phyloP scores from a whole-genome alignment of 2,329 filamentous ascomycete genomes.

The Capronia coronata region DNA sequence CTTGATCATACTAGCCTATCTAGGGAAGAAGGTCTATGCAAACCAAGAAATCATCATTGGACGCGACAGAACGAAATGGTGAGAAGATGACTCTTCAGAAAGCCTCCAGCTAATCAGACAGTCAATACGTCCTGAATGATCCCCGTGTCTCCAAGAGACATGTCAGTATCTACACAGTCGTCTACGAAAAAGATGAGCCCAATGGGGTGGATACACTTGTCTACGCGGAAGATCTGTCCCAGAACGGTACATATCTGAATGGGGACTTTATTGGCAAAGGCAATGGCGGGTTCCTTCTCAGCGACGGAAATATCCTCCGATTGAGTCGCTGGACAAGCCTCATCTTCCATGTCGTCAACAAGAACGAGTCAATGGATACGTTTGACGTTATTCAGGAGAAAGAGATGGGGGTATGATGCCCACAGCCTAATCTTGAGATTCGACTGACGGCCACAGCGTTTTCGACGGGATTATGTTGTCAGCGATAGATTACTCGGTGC shows the following conservation, averaged over 20 bases:
- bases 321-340: constrained; percentile 27
- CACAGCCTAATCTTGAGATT: constrained; percentile 11
- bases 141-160: constrained; percentile 38
- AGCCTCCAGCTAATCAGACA: constrained; percentile 24
- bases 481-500: constrained; percentile 38
- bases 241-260: constrained; percentile 40
- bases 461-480: constrained; percentile 34
- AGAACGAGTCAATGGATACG: constrained; percentile 8
- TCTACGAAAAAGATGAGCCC: constrained; percentile 37
- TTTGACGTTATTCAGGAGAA: constrained; percentile 30
- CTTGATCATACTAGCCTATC: constrained; percentile 21
- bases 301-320: constrained; percentile 35
- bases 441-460: constrained; percentile 27
- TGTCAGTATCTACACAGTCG: constrained; percentile 39
- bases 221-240: constrained; percentile 41
- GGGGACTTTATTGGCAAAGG: constrained; percentile 32
- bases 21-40: constrained; percentile 29
- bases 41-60: constrained; percentile 35
- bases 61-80: constrained; percentile 34
- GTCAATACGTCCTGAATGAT: constrained; percentile 34
- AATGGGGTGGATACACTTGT: constrained; percentile 37
- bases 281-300: constrained; percentile 35
- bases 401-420: constrained; percentile 35
- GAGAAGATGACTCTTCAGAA: constrained; percentile 2
- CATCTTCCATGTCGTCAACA: constrained; percentile 25